Evolutionary conservation across 2,329 filamentous ascomycete species (phyloP).

Genomic region (Apiospora hydei): DNA sequence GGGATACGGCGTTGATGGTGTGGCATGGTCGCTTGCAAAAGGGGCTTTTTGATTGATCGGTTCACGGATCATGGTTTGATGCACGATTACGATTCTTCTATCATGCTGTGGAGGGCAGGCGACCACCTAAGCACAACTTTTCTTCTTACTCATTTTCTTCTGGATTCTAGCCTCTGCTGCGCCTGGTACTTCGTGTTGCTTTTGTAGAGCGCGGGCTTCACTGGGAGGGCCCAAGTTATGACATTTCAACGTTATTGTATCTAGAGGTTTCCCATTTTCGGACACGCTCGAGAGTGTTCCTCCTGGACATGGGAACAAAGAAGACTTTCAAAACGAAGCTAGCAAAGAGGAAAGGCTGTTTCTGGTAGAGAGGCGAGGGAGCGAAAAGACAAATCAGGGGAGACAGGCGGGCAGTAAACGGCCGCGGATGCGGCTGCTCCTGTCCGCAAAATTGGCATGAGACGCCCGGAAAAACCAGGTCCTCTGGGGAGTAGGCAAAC

Average conservation of each 20-base stretch:
- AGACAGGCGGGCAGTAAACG: neutral
- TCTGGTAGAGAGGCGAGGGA: neutral
- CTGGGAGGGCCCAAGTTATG: neutral
- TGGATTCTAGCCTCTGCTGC: conserved; percentile 21
- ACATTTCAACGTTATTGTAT: conserved; percentile 23
- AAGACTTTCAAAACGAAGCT: conserved; percentile 6
- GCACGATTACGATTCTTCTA: conserved; percentile 23
- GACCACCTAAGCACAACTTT: conserved; percentile 18
- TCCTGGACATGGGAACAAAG: neutral
- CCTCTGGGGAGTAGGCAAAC: neutral
- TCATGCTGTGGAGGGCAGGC: conserved; percentile 20
- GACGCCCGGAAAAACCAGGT: neutral
- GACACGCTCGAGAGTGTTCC: neutral
- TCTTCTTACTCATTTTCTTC: conserved; percentile 7
- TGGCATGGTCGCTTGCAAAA: conserved; percentile 19
- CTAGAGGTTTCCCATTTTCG: conserved; percentile 19
- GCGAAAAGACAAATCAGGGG: conserved; percentile 1
- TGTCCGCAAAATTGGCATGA: neutral
- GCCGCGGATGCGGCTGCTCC: neutral
- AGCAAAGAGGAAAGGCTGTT: neutral
- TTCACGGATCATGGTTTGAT: conserved; percentile 22
- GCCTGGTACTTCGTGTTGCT: neutral
- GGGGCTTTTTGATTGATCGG: conserved; percentile 6
- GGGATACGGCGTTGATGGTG: conserved; percentile 20
- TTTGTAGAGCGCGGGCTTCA: conserved; percentile 12